Conservation (phyloP, 177 flowering plant genomes). For the Vitis hybrid region DNA sequence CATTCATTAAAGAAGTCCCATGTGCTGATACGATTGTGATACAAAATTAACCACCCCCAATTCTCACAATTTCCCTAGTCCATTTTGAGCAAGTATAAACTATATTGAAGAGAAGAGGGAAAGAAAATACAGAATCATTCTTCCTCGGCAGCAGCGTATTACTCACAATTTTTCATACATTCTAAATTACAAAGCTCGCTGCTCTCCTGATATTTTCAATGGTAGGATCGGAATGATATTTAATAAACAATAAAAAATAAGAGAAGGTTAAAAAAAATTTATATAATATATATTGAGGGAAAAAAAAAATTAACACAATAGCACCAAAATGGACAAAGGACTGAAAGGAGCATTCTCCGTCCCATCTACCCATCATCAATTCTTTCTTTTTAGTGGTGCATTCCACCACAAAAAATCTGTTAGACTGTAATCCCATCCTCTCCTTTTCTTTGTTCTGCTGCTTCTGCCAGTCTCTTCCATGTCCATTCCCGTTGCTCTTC, state of each 20-base stretch:
- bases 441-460: slow-evolving; percentile 36
- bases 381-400: neutral
- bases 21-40: no score
- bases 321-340: slow-evolving; percentile 15
- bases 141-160: slow-evolving; percentile 24
- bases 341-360: neutral
- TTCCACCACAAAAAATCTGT: slow-evolving; percentile 3
- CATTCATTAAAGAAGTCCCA: no score
- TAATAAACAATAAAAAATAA: slow-evolving; percentile 2
- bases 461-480: slow-evolving; percentile 67
- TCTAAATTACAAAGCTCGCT: slow-evolving; percentile 25
- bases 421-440: slow-evolving; percentile 44
- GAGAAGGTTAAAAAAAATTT: slow-evolving; percentile 3
- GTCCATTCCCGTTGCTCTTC: slow-evolving; percentile 51
- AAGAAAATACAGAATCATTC: slow-evolving; percentile 21
- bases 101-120: neutral
- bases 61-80: no score
- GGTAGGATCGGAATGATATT: slow-evolving; percentile 10
- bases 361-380: slow-evolving; percentile 12
- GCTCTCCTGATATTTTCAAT: slow-evolving; percentile 15
- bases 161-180: slow-evolving; percentile 24
- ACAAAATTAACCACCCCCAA: no score
- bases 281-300: no score
- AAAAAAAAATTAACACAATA: slow-evolving; percentile 12
- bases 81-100: neutral